A percentile compares a stretch with the other conserved stretches of the same genome.
phyloP scores from a whole-genome alignment of 495 filamentous ascomycete genomes.

The Trichocladium uniseriatum region DNA sequence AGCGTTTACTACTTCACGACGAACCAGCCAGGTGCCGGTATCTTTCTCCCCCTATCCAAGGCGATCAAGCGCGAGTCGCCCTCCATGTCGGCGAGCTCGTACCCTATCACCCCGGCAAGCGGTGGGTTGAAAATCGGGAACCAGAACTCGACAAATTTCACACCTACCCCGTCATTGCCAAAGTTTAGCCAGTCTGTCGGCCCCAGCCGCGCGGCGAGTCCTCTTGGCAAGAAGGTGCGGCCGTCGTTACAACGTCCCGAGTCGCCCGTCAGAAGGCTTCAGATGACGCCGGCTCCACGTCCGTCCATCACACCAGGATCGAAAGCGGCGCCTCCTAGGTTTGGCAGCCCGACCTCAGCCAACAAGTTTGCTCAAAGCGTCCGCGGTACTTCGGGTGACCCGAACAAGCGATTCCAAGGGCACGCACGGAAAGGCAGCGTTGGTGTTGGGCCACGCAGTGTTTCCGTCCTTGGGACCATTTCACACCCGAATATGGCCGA shows the following conservation, averaged over 20 bases:
- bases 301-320: constrained; percentile 44
- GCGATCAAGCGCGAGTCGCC: constrained; percentile 60
- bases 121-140: constrained; percentile 42
- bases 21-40: constrained; percentile 66
- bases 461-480: constrained; percentile 41
- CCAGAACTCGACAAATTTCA: constrained; percentile 45
- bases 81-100: constrained; percentile 44
- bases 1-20: constrained; percentile 81
- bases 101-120: constrained; percentile 56
- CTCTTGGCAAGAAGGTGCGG: constrained; percentile 57
- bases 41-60: constrained; percentile 88
- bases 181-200: constrained; percentile 85
- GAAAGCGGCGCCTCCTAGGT: constrained; percentile 38
- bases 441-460: constrained; percentile 44
- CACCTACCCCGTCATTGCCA: constrained; percentile 52
- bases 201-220: constrained; percentile 61
- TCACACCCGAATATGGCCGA: constrained; percentile 35
- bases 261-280: constrained; percentile 58
- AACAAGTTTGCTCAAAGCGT: constrained; percentile 58
- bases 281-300: constrained; percentile 46
- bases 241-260: constrained; percentile 80
- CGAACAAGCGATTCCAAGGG: constrained; percentile 40
- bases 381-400: constrained; percentile 47
- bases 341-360: constrained; percentile 53
- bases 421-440: constrained; percentile 41